These are phyloP conservation scores for Fragaria vesca DNA, from an alignment of 306 rosid species.

Conservation along the genomic window DNA sequence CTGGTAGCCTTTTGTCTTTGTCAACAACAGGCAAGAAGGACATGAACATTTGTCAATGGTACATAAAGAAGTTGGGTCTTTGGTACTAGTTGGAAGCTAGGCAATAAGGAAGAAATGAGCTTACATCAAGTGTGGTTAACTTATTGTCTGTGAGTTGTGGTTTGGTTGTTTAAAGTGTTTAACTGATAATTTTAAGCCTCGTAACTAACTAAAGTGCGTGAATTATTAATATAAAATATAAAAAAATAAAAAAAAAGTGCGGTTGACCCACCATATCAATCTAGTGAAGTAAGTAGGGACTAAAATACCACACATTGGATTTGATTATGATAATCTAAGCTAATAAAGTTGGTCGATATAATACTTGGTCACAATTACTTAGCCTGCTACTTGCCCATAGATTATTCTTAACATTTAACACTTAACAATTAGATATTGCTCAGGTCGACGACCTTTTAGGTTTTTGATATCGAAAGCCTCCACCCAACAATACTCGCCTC, in stretches of 20 bases:
- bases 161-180: too few species aligned
- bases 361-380: not conserved
- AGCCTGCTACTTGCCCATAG: not conserved
- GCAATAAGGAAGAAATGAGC: not conserved
- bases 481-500: not conserved
- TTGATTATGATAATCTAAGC: too few species aligned
- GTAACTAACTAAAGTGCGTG: too few species aligned
- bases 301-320: too few species aligned
- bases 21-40: not conserved
- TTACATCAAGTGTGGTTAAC: not conserved
- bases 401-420: not conserved
- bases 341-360: not conserved
- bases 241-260: not conserved
- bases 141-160: too few species aligned
- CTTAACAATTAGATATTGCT: not conserved
- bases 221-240: too few species aligned
- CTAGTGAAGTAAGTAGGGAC: not conserved
- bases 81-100: not conserved
- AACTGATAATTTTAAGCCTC: too few species aligned
- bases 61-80: not conserved
- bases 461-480: not conserved
- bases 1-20: slow-evolving; percentile 1
- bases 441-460: not conserved
- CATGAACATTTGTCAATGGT: not conserved
- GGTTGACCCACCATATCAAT: not conserved